Conservation (phyloP, 2,329 filamentous ascomycete genomes). For the Colletotrichum theobromicola region DNA sequence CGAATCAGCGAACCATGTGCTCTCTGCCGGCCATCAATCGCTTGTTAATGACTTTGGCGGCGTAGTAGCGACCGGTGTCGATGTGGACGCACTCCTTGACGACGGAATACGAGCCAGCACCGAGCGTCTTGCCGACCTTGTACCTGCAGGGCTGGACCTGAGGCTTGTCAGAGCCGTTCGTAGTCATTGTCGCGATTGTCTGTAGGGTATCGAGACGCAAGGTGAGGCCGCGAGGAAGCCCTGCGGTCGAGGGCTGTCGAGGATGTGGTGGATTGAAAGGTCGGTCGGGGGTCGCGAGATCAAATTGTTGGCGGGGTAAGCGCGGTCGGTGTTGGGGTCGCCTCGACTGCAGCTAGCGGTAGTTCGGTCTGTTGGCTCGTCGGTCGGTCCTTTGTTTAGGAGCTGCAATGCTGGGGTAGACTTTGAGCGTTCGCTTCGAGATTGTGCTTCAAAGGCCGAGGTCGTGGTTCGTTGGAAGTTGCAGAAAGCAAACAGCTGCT, state of each 20-base stretch:
- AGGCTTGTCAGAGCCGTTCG: slow-evolving; percentile 38
- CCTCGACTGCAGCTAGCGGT: background rate
- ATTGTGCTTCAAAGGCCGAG: background rate
- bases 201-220: background rate
- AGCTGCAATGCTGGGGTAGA: background rate
- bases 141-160: slow-evolving; percentile 95
- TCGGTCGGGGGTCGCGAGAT: slow-evolving; percentile 1
- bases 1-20: slow-evolving; percentile 77
- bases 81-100: slow-evolving; percentile 99
- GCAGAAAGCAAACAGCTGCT: background rate
- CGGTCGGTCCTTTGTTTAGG: background rate
- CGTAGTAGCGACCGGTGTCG: slow-evolving; percentile 96
- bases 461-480: background rate
- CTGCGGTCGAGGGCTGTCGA: slow-evolving; percentile 1
- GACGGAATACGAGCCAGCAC: slow-evolving; percentile 95
- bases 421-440: background rate
- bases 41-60: slow-evolving; percentile 99
- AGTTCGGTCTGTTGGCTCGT: background rate
- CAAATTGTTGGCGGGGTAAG: slow-evolving; percentile 15
- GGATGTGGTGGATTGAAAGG: background rate
- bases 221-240: background rate
- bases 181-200: slow-evolving; percentile 8
- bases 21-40: slow-evolving; percentile 95
- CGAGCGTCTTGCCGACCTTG: slow-evolving; percentile 97
- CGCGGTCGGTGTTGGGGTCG: background rate